phyloP scores from a whole-genome alignment of 2,329 filamentous ascomycete genomes.

The Scorias spongiosa region DNA sequence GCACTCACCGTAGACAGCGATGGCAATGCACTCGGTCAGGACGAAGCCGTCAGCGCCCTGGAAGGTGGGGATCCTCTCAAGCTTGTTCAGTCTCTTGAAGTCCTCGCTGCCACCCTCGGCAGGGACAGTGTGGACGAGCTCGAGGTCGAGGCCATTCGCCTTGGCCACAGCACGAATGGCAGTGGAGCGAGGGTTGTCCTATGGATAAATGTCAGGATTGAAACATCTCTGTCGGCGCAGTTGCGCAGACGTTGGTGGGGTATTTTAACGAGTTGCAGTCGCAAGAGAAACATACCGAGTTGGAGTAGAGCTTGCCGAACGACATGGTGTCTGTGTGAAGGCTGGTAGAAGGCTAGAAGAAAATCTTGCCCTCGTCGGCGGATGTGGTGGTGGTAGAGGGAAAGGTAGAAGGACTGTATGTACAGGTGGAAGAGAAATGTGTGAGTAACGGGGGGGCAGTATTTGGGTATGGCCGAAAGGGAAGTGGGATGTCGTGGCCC shows the following conservation, averaged over 20 bases:
- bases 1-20: slow-evolving; percentile 90
- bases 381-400: slow-evolving; percentile 1
- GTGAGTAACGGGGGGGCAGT: not conserved
- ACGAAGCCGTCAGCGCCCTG: slow-evolving; percentile 81
- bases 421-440: not conserved
- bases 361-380: slow-evolving; percentile 20
- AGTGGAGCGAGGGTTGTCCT: slow-evolving; percentile 83
- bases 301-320: slow-evolving; percentile 97
- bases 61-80: slow-evolving; percentile 87
- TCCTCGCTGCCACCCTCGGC: slow-evolving; percentile 52
- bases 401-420: not conserved
- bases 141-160: slow-evolving; percentile 88
- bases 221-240: not conserved
- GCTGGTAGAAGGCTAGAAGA: slow-evolving; percentile 3
- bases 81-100: slow-evolving; percentile 72
- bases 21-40: slow-evolving; percentile 81
- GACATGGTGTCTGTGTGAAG: slow-evolving; percentile 14
- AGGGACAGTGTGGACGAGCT: slow-evolving; percentile 59
- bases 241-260: not conserved
- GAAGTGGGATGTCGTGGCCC: slow-evolving; percentile 1
- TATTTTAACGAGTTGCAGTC: slow-evolving; percentile 1
- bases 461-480: not conserved
- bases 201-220: not conserved
- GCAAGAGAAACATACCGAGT: slow-evolving; percentile 43
- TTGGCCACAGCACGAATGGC: slow-evolving; percentile 87